phyloP scores from a whole-genome alignment of 2,329 filamentous ascomycete genomes.

The Magnaporthiopsis poae region DNA sequence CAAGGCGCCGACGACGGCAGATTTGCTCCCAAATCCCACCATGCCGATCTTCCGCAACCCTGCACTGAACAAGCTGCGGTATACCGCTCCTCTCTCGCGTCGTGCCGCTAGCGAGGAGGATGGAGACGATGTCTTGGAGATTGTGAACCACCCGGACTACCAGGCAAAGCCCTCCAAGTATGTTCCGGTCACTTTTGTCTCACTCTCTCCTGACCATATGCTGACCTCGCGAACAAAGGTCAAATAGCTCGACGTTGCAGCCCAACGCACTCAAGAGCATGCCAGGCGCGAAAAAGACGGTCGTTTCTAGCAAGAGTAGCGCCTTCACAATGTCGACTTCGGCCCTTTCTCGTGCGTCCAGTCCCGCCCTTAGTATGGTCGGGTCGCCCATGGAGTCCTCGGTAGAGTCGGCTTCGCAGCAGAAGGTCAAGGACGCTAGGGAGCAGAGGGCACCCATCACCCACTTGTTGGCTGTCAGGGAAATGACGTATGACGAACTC shows the following conservation, averaged over 20 bases:
- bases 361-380: constrained; percentile 45
- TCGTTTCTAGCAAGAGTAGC: constrained; percentile 11
- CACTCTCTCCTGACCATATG: not conserved
- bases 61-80: constrained; percentile 17
- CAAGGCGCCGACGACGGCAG: constrained; percentile 35
- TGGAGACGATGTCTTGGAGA: constrained; percentile 13
- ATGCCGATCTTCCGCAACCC: constrained; percentile 40
- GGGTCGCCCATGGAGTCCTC: constrained; percentile 42
- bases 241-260: constrained; percentile 2
- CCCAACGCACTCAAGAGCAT: constrained; percentile 11
- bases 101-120: constrained; percentile 9
- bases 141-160: constrained; percentile 3
- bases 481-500: constrained; percentile 41
- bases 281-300: constrained; percentile 14
- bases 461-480: constrained; percentile 49
- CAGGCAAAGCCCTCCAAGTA: constrained; percentile 4
- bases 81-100: constrained; percentile 11
- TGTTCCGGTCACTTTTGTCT: not conserved
- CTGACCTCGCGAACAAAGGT: constrained; percentile 2
- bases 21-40: constrained; percentile 38
- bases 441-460: constrained; percentile 39
- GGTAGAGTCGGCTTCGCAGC: constrained; percentile 39
- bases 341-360: constrained; percentile 35
- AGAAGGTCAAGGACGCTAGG: constrained; percentile 40
- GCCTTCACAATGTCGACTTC: constrained; percentile 7